Conservation (phyloP, 371 early-diverging fungal genomes). For the Mucor saturninus region DNA sequence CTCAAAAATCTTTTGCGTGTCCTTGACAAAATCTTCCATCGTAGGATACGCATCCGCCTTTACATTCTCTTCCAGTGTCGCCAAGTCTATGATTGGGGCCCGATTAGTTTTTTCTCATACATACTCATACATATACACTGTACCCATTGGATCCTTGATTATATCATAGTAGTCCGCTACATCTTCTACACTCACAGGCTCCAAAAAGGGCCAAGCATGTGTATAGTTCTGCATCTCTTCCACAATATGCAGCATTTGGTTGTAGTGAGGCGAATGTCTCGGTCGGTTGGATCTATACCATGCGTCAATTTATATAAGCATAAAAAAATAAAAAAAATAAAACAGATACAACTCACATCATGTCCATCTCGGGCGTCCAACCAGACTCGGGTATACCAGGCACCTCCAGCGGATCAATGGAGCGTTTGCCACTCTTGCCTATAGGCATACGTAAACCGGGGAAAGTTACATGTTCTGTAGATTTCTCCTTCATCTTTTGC, state of each 20-base stretch:
- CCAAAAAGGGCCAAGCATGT: constrained; percentile 96
- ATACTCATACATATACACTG: neutral
- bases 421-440: constrained; percentile 48
- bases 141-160: constrained; percentile 99
- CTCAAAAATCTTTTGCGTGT: constrained; percentile 44
- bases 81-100: constrained; percentile 49
- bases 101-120: no score
- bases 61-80: constrained; percentile 63
- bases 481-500: constrained; percentile 77
- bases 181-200: constrained; percentile 92
- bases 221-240: constrained; percentile 79
- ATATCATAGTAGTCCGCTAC: constrained; percentile 97
- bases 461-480: constrained; percentile 79
- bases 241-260: constrained; percentile 76
- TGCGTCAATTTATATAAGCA: neutral
- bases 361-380: constrained; percentile 89
- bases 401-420: constrained; percentile 62
- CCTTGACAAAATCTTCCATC: constrained; percentile 47
- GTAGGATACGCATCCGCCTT: constrained; percentile 50
- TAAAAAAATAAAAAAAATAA: neutral
- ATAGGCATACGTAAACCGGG: constrained; percentile 79
- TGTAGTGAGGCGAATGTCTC: constrained; percentile 60
- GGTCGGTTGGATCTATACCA: constrained; percentile 56
- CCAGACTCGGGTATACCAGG: constrained; percentile 90
- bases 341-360: neutral